Conservation (phyloP, 1,139 yeast species). For the Taphrina sp. region DNA sequence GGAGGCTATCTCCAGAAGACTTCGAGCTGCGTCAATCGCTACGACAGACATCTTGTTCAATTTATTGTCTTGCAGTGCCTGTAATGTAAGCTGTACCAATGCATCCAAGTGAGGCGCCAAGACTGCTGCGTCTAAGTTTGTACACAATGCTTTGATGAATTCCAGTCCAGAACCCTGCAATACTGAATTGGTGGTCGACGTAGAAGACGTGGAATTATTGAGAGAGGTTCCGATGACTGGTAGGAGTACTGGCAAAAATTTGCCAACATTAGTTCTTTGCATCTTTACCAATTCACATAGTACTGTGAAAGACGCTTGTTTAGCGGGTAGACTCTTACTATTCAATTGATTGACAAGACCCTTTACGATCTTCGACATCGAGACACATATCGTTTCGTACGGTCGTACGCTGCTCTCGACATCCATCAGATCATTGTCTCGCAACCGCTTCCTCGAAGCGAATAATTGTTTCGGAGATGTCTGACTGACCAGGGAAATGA, state of each 20-base stretch:
- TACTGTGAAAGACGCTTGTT: slow-evolving; percentile 6
- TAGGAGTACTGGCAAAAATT: background rate
- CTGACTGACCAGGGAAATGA: slow-evolving; percentile 9
- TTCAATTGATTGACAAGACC: slow-evolving; percentile 8
- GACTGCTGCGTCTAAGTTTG: background rate
- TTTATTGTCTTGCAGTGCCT: slow-evolving; percentile 5
- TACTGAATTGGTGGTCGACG: background rate
- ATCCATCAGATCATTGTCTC: slow-evolving; percentile 25
- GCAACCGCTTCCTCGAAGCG: slow-evolving; percentile 12
- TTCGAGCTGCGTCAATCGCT: slow-evolving; percentile 46
- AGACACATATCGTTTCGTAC: background rate
- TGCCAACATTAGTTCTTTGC: background rate
- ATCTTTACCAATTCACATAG: background rate
- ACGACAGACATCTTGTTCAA: slow-evolving; percentile 50
- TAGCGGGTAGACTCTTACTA: slow-evolving; percentile 11
- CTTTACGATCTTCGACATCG: background rate
- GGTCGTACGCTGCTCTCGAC: slow-evolving; percentile 1
- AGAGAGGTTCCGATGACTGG: background rate
- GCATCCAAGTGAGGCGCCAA: background rate
- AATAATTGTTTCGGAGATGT: background rate
- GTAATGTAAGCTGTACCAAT: slow-evolving; percentile 1
- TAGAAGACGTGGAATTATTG: slow-evolving; percentile 2
- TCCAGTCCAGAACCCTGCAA: slow-evolving; percentile 19
- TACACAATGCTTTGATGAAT: slow-evolving; percentile 5
- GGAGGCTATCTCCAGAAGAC: slow-evolving; percentile 47